phyloP scores from a whole-genome alignment of 2,329 filamentous ascomycete genomes.

The Grosmannia penicillata region DNA sequence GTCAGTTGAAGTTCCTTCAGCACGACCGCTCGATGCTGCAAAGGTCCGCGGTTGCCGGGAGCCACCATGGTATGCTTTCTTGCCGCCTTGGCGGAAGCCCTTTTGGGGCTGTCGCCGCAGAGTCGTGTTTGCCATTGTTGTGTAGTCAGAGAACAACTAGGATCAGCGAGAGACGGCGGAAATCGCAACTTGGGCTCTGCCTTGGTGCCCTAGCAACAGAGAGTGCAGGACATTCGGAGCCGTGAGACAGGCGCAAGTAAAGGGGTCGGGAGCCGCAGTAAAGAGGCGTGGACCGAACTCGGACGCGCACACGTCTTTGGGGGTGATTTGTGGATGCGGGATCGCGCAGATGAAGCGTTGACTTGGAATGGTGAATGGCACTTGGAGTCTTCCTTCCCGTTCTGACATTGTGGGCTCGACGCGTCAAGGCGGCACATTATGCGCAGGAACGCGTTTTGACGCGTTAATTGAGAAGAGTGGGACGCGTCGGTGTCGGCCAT shows the following conservation, averaged over 20 bases:
- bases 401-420: conserved; percentile 6
- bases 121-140: conserved; percentile 42
- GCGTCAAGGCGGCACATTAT: conserved; percentile 2
- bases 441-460: conserved; percentile 7
- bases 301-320: too few relatives aligned
- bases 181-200: background rate
- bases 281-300: background rate
- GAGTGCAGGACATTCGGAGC: background rate
- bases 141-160: background rate
- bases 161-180: background rate
- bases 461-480: background rate
- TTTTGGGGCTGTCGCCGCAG: conserved; percentile 43
- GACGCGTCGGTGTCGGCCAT: conserved; percentile 2
- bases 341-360: background rate
- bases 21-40: conserved; percentile 55
- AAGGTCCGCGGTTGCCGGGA: conserved; percentile 48
- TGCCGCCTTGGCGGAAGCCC: conserved; percentile 49
- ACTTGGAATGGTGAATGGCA: background rate
- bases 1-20: conserved; percentile 79
- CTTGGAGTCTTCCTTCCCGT: background rate
- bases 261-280: background rate
- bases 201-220: background rate
- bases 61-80: conserved; percentile 60
- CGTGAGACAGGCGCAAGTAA: too few relatives aligned
- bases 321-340: too few relatives aligned